phyloP scores from a whole-genome alignment of 139 green algal genomes.

The Pleodorina starrii region DNA sequence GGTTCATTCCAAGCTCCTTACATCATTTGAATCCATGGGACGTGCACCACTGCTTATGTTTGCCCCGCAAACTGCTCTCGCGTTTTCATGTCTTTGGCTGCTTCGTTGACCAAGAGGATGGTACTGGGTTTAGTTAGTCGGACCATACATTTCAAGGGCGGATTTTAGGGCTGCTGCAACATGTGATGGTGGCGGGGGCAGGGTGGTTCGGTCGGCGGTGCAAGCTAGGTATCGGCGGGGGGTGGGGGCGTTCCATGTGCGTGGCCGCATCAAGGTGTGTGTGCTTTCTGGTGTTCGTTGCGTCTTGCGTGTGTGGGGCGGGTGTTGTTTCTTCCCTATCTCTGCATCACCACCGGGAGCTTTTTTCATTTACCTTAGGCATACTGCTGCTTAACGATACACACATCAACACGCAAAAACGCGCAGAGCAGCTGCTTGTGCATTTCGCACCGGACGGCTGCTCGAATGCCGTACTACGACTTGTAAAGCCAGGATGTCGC shows the following conservation, averaged over 20 bases:
- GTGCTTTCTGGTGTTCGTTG: background rate
- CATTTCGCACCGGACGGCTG: background rate
- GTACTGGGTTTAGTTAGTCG: background rate
- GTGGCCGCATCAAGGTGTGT: background rate
- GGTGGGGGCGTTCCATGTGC: background rate
- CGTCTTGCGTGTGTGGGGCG: background rate
- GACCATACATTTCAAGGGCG: background rate
- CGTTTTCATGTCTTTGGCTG: background rate
- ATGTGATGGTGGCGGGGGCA: background rate
- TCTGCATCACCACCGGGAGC: background rate
- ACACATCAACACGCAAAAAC: background rate
- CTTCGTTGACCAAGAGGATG: background rate
- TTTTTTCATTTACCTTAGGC: background rate
- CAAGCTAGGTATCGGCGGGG: background rate
- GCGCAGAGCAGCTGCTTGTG: background rate
- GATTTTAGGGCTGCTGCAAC: background rate
- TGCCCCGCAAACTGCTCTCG: background rate
- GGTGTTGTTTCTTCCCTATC: background rate
- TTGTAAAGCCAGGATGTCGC: background rate
- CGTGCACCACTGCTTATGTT: background rate
- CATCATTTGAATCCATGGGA: no score
- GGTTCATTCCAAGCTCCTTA: no score
- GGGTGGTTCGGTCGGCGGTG: background rate
- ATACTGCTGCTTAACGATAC: background rate
- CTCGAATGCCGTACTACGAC: background rate